phyloP scores from a whole-genome alignment of 345 rosid species.

The Mangifera indica region DNA sequence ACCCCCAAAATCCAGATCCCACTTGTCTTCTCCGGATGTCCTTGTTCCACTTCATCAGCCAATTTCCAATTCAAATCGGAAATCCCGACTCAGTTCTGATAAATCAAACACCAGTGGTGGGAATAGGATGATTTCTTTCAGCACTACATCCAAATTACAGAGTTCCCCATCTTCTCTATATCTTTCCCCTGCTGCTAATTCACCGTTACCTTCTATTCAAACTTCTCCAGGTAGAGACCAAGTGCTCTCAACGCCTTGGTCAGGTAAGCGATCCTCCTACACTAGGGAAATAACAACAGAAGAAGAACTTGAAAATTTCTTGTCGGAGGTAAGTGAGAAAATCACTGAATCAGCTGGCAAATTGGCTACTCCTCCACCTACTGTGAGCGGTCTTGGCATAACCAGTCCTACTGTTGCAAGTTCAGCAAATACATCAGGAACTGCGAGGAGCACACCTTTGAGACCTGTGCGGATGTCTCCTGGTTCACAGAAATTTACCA shows the following conservation, averaged over 20 bases:
- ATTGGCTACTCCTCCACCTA: conserved; percentile 75
- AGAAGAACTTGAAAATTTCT: conserved; percentile 82
- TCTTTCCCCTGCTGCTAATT: conserved; percentile 58
- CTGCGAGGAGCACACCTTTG: conserved; percentile 81
- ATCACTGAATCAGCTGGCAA: conserved; percentile 75
- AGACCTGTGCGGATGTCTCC: conserved; percentile 98
- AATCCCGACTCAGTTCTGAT: conserved; percentile 50
- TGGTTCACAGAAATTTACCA: conserved; percentile 84
- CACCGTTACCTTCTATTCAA: conserved; percentile 55
- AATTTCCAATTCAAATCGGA: conserved; percentile 48
- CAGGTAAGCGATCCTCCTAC: conserved; percentile 49
- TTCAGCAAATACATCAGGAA: conserved; percentile 76
- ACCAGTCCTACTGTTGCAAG: conserved; percentile 72
- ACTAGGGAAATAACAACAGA: conserved; percentile 75
- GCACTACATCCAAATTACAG: conserved; percentile 58
- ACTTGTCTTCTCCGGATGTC: conserved; percentile 44
- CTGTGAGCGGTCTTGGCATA: conserved; percentile 56
- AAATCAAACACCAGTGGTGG: conserved; percentile 48
- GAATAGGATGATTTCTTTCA: conserved; percentile 44
- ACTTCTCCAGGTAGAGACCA: conserved; percentile 63
- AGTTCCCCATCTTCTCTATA: conserved; percentile 66
- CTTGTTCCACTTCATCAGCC: conserved; percentile 86
- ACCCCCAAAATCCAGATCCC: conserved; percentile 51
- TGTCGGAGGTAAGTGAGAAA: conserved; percentile 77
- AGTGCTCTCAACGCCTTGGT: conserved; percentile 76